These are phyloP conservation scores for Argentina anserina DNA, from an alignment of 306 rosid genomes.

Conservation along the genomic window DNA sequence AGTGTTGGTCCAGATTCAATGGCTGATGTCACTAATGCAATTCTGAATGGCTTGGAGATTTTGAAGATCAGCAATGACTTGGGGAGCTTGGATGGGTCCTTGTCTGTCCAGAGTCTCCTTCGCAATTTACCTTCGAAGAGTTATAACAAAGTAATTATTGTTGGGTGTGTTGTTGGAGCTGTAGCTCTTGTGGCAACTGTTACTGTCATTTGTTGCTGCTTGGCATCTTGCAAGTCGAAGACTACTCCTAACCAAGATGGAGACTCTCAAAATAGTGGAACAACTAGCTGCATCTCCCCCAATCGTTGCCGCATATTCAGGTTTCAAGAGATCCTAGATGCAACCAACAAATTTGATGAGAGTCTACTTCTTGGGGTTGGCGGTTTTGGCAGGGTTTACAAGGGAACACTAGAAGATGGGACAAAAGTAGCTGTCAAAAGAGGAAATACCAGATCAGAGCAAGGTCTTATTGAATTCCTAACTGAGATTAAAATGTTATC, in stretches of 20 bases:
- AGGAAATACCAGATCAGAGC: constrained; percentile 92
- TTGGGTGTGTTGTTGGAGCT: constrained; percentile 49
- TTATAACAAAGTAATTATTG: constrained; percentile 37
- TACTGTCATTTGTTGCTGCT: constrained; percentile 55
- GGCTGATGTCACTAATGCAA: constrained; percentile 66
- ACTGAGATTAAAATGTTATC: constrained; percentile 96
- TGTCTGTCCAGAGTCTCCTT: constrained; percentile 48
- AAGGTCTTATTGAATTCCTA: constrained; percentile 90
- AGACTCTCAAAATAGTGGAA: constrained; percentile 83
- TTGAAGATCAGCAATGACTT: constrained; percentile 69
- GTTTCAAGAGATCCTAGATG: constrained; percentile 82
- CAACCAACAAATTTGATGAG: constrained; percentile 88
- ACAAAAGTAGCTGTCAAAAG: constrained; percentile 82
- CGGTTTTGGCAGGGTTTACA: constrained; percentile 88
- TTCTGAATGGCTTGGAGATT: constrained; percentile 80
- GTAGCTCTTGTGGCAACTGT: constrained; percentile 37
- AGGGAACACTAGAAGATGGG: constrained; percentile 90
- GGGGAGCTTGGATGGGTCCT: constrained; percentile 63
- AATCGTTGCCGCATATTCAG: constrained; percentile 72
- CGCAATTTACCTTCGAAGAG: constrained; percentile 50
- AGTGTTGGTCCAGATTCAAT: constrained; percentile 81
- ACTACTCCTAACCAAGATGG: constrained; percentile 60
- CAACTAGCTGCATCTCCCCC: constrained; percentile 81
- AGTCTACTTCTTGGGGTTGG: constrained; percentile 85
- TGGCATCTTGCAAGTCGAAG: constrained; percentile 44